Base-by-base conservation (phyloP, 805 yeast genomes). In the Schizosaccharomyces pombe region DNA sequence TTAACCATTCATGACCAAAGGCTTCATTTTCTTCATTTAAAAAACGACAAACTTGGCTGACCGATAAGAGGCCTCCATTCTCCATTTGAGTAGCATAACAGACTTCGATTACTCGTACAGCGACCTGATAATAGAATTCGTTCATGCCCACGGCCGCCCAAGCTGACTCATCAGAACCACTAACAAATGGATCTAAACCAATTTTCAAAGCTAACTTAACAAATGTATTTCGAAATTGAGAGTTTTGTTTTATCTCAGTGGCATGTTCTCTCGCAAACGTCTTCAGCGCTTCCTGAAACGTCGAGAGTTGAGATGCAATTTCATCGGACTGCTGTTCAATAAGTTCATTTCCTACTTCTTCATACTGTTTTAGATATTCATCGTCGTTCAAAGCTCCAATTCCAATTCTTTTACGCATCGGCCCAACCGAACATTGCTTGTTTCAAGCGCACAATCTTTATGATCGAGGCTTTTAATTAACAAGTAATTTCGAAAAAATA, bases 61-160 rank as follows among this genome's bases (percentile, higher is more conserved):
- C 68, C 0, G 83, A 70, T 24, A 86, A 74, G 12, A 85, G 69
- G 0, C 96, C 96, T 14, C 96, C 96, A 62, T 85, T 87, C 57
- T 79, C 68, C 56, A 75, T 79, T 58, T 80, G 68, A 1, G 89
- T 81, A 26, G 72, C 70, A 55, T 80, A 77, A 62, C 94, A 83
- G 2, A 80, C 70, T 60, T 86, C 94, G 12, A 86, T 80, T 14
- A 86, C 70, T 56, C 80, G 75, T 12, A 85, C 81, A 2, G 85
- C 77, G 19, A 89, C 66, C 40, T 81, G 85, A 57, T 78, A 75
- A 57, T 73, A 72, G 59, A 75, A 80, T 60, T 81, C 86, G 5
- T 69, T 70, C 8, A 63, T 62, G 22, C 68, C 66, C 32, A 62
- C 62, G 14, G 62, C 58, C 12, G 73, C 62, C 63, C 68, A 68